phyloP scores from a whole-genome alignment of 2,329 filamentous ascomycete species.

The Lachnellula arida region DNA sequence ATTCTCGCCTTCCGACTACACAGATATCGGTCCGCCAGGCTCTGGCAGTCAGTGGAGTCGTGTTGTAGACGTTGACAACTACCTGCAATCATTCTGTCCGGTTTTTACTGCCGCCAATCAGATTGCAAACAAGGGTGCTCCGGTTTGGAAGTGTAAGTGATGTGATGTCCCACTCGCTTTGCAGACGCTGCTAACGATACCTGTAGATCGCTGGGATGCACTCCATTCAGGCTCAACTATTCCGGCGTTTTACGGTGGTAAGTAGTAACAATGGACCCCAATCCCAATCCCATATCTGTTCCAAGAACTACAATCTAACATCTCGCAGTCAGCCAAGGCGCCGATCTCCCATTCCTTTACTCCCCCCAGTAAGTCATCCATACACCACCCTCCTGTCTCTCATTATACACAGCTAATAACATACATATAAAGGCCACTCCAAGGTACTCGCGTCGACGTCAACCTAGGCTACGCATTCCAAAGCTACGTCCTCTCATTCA shows the following conservation, averaged over 20 bases:
- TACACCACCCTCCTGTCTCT: background rate
- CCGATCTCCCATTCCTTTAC: constrained; percentile 12
- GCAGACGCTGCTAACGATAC: background rate
- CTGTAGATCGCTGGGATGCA: constrained; percentile 11
- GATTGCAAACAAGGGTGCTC: background rate
- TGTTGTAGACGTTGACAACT: constrained; percentile 13
- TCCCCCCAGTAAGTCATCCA: background rate
- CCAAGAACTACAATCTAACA: background rate
- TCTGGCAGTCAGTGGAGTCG: constrained; percentile 11
- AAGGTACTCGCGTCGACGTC: background rate
- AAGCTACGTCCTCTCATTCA: constrained; percentile 7
- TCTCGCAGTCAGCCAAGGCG: constrained; percentile 8
- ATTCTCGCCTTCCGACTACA: constrained; percentile 5
- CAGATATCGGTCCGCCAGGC: constrained; percentile 12
- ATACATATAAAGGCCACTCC: too few relatives aligned
- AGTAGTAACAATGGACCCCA: background rate
- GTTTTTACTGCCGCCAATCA: constrained; percentile 4
- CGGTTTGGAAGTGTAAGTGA: constrained; percentile 12
- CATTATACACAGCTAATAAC: background rate
- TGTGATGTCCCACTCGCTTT: background rate
- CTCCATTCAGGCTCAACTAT: constrained; percentile 1
- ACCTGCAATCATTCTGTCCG: constrained; percentile 14
- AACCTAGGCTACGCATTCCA: background rate
- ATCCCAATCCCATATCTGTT: background rate
- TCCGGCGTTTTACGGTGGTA: background rate